phyloP scores from a whole-genome alignment of 1,284 basidiomycete genomes.

The Chondrostereum purpureum region DNA sequence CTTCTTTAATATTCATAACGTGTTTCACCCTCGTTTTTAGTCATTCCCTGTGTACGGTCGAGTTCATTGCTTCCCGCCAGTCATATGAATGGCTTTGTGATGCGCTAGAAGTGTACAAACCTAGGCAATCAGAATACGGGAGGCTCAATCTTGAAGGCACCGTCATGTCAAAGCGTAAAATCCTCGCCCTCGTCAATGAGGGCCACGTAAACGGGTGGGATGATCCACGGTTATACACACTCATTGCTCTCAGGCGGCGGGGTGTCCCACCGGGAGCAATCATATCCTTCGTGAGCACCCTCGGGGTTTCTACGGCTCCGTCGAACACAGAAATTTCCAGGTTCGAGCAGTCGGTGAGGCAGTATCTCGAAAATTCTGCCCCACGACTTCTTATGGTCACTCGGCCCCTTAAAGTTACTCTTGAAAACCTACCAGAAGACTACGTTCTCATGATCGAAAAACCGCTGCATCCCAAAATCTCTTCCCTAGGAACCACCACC shows the following conservation, averaged over 20 bases:
- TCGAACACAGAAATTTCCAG: slow-evolving; percentile 85
- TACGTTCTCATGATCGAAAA: slow-evolving; percentile 84
- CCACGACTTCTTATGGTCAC: slow-evolving; percentile 93
- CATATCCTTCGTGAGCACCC: slow-evolving; percentile 83
- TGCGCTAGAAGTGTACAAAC: slow-evolving; percentile 93
- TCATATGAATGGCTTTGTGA: slow-evolving; percentile 99
- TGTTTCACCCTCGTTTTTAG: slow-evolving; percentile 31
- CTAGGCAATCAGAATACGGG: slow-evolving; percentile 97
- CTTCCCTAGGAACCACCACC: slow-evolving; percentile 76
- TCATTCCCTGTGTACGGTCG: slow-evolving; percentile 95
- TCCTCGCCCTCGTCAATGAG: slow-evolving; percentile 83
- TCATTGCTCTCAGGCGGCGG: slow-evolving; percentile 90
- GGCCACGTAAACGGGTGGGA: slow-evolving; percentile 92
- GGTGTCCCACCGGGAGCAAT: slow-evolving; percentile 96
- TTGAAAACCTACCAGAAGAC: slow-evolving; percentile 89
- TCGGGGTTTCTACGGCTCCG: slow-evolving; percentile 87
- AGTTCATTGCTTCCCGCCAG: slow-evolving; percentile 95
- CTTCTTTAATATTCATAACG: slow-evolving; percentile 1
- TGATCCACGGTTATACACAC: slow-evolving; percentile 96
- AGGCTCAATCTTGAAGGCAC: slow-evolving; percentile 92
- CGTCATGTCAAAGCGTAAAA: slow-evolving; percentile 96
- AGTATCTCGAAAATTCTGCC: slow-evolving; percentile 85
- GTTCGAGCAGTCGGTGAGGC: slow-evolving; percentile 86
- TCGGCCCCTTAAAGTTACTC: slow-evolving; percentile 83
- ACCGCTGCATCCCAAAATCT: slow-evolving; percentile 91